Evolutionary conservation across 2,329 filamentous ascomycete species (phyloP).

Genomic region (Fusarium secorum): DNA sequence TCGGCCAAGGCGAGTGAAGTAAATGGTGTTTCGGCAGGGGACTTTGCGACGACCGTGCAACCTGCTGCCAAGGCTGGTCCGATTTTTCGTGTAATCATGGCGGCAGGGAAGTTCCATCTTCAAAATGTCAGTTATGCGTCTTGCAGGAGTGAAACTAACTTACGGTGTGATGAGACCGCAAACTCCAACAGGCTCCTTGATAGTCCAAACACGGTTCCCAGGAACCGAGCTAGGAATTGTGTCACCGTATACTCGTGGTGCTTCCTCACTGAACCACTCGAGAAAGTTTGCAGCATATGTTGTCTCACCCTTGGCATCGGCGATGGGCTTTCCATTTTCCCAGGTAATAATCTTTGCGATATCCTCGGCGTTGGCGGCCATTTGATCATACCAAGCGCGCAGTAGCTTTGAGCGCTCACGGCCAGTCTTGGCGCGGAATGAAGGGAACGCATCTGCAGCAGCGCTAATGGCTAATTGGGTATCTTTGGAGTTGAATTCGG

Average conservation of each 20-base stretch:
- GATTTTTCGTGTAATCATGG: constrained; percentile 77
- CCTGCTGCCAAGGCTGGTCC: constrained; percentile 87
- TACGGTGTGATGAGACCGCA: constrained; percentile 81
- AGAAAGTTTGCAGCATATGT: constrained; percentile 78
- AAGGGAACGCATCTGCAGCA: constrained; percentile 77
- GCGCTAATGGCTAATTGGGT: constrained; percentile 82
- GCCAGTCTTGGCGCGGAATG: constrained; percentile 75
- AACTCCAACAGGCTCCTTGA: constrained; percentile 86
- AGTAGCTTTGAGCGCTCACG: constrained; percentile 78
- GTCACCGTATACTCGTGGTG: constrained; percentile 76
- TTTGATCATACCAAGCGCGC: constrained; percentile 81
- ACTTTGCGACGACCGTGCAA: constrained; percentile 92
- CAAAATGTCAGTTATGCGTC: neutral
- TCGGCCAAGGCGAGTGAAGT: constrained; percentile 88
- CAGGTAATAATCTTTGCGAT: constrained; percentile 84
- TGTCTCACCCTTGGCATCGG: constrained; percentile 77
- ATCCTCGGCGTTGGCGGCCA: constrained; percentile 81
- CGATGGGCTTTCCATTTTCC: constrained; percentile 87
- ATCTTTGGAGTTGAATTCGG: constrained; percentile 83
- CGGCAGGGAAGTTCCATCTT: constrained; percentile 84
- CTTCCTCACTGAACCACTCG: constrained; percentile 85
- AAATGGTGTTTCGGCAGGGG: constrained; percentile 90
- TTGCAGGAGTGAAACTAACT: neutral
- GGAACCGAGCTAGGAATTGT: constrained; percentile 75
- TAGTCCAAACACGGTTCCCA: constrained; percentile 77